Base-by-base conservation (phyloP, 2,329 filamentous ascomycete genomes). In the Bimuria novae-zelandiae region DNA sequence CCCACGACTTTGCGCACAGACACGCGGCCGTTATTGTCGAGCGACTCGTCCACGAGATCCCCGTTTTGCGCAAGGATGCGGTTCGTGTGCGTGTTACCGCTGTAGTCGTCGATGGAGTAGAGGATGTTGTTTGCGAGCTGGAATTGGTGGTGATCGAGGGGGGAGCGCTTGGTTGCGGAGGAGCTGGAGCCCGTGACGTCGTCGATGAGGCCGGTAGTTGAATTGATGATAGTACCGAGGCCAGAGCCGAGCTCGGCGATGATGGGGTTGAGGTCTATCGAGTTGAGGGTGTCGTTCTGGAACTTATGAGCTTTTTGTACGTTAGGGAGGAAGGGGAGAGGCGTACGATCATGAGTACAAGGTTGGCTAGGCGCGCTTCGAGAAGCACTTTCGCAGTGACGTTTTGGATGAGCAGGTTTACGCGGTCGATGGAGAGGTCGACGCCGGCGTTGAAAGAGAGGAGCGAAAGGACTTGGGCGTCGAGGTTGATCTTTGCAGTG, bases 381-480 rank as follows among this genome's bases (percentile, higher is more conserved):
- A 86, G 79, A 50, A 81, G 75, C 23, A 86, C 82, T 64, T 80
- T 81, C 25, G 83, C 84, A 25, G 75, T 80, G 51, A 86, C 79
- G 55, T 86, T 82, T 64, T 84, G 77, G 63, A 86, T 86, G 14
- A 73, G 73, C 10, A 86, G 75, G 36, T 75, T 69, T 39, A 87
- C 83, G 43, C 80, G 76, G 61, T 84, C 80, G 72, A 86, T 82
- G 45, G 77, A 80, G 2, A 82, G 76, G 63, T 84, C 81, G 32
- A 87, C 83, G 40, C 84, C 84, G 2, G 84, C 84, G 59, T 80
- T 84, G 76, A 86, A 85, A 51, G 79, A 74, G 39, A 86, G 78
- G 39, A 86, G 75, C 55, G 80, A 77, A 35, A 85, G 75, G 8
- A 86, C 82, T 65, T 84, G 79, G 4, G 82, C 82, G 55, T 84